Evolutionary conservation across 2,329 filamentous ascomycete genomes (phyloP).

Genomic region (Arthroderma sp.): DNA sequence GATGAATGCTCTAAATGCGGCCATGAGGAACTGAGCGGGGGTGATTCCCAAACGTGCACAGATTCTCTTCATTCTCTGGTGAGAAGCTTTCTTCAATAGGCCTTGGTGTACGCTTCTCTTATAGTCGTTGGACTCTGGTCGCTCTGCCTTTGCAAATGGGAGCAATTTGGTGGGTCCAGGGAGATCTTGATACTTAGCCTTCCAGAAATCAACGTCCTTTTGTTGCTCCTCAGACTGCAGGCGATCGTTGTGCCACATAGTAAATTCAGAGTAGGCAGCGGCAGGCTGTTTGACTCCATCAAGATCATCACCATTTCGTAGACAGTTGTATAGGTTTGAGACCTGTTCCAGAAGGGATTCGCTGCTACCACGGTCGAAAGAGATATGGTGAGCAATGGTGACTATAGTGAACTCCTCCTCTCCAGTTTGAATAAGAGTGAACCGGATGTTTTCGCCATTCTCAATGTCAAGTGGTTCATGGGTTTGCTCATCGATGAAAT

Average conservation of each 20-base stretch:
- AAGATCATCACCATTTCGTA: slow-evolving; percentile 13
- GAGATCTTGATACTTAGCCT: slow-evolving; percentile 11
- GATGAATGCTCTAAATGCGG: slow-evolving; percentile 17
- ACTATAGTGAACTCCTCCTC: slow-evolving; percentile 15
- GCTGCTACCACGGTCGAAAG: slow-evolving; percentile 17
- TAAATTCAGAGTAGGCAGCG: slow-evolving; percentile 18
- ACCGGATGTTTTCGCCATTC: slow-evolving; percentile 16
- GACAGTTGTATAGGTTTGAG: slow-evolving; percentile 16
- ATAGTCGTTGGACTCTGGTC: slow-evolving; percentile 11
- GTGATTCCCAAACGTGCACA: slow-evolving; percentile 18
- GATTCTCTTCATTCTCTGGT: slow-evolving; percentile 21
- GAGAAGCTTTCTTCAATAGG: slow-evolving; percentile 13
- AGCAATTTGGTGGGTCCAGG: slow-evolving; percentile 12
- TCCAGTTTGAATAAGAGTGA: slow-evolving; percentile 15
- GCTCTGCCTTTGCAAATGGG: slow-evolving; percentile 13
- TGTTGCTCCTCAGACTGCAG: slow-evolving; percentile 13
- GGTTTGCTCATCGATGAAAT: slow-evolving; percentile 9
- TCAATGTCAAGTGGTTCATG: slow-evolving; percentile 15
- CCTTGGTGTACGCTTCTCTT: slow-evolving; percentile 12
- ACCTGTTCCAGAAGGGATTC: slow-evolving; percentile 16
- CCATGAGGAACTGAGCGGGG: slow-evolving; percentile 17
- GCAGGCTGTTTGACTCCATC: slow-evolving; percentile 12
- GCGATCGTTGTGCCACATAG: slow-evolving; percentile 18
- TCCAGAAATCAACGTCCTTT: slow-evolving; percentile 14
- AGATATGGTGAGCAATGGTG: slow-evolving; percentile 17